A percentile compares a stretch with the other conserved stretches of the same genome.
phyloP scores from a whole-genome alignment of 2,329 filamentous ascomycete genomes.

The Hysterium pulicare region DNA sequence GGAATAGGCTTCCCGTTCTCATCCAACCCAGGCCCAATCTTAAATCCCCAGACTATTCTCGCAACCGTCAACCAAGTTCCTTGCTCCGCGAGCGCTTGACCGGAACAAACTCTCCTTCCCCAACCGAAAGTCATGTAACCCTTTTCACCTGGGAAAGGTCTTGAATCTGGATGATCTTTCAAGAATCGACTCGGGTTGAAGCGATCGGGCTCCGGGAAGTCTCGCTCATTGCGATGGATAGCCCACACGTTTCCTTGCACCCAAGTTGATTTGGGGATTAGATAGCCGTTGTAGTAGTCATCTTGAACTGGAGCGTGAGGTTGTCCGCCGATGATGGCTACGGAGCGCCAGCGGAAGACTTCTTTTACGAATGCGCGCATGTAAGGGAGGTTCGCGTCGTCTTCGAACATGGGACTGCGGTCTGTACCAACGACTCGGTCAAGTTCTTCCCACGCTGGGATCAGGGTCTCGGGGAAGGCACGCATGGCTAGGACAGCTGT shows the following conservation, averaged over 20 bases:
- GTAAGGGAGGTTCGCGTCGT: constrained; percentile 29
- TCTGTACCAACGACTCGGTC: constrained; percentile 29
- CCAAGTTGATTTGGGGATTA: constrained; percentile 40
- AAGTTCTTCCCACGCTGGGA: constrained; percentile 30
- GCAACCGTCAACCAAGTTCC: constrained; percentile 59
- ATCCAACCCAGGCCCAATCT: constrained; percentile 44
- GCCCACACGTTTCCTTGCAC: constrained; percentile 42
- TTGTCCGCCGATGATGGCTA: constrained; percentile 34
- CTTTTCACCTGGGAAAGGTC: constrained; percentile 39
- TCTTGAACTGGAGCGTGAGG: constrained; percentile 34
- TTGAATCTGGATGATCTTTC: constrained; percentile 24
- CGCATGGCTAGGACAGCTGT: constrained; percentile 33
- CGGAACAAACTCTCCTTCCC: constrained; percentile 57
- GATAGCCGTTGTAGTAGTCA: constrained; percentile 36
- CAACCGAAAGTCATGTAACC: constrained; percentile 56
- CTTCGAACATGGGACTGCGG: constrained; percentile 33
- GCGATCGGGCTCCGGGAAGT: constrained; percentile 36
- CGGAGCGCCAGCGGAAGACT: constrained; percentile 33
- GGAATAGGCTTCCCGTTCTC: constrained; percentile 45
- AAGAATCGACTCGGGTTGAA: constrained; percentile 34
- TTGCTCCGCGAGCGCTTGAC: constrained; percentile 58
- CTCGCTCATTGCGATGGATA: constrained; percentile 38
- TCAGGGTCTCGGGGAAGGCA: constrained; percentile 29
- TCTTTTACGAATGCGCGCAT: constrained; percentile 40
- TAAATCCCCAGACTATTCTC: constrained; percentile 57